A percentile compares a stretch with the other conserved stretches of the same genome.
Evolutionary conservation across 2,329 filamentous ascomycete species (phyloP).

Genomic region (Ascochyta fabae): DNA sequence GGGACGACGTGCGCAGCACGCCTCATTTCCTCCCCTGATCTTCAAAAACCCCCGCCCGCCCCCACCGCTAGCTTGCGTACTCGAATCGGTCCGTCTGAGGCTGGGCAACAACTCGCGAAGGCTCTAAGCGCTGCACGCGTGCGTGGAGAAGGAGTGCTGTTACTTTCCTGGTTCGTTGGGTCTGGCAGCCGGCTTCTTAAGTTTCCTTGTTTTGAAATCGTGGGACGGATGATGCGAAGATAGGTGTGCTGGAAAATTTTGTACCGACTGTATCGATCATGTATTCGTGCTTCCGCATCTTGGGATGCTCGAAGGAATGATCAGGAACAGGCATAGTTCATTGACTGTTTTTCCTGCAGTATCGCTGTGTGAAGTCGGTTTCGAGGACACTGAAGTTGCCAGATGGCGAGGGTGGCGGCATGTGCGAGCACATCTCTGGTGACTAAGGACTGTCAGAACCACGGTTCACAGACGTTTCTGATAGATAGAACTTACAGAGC

Average conservation of each 20-base stretch:
- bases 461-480: not conserved
- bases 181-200: not conserved
- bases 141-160: not conserved
- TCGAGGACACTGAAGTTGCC: conserved; percentile 27
- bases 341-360: conserved; percentile 23
- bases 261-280: no score
- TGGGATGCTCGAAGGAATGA: not conserved
- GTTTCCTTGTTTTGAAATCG: not conserved
- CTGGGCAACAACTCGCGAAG: not conserved
- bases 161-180: not conserved
- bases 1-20: not conserved
- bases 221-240: not conserved
- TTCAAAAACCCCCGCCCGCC: not conserved
- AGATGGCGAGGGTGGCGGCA: conserved; percentile 18
- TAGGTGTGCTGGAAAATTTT: not conserved
- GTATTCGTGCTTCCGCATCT: not conserved
- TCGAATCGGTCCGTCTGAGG: conserved; percentile 8
- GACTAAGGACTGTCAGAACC: conserved; percentile 26
- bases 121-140: not conserved
- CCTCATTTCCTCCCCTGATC: not conserved
- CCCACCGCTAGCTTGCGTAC: conserved; percentile 6
- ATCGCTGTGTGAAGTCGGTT: conserved; percentile 40
- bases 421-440: conserved; percentile 33
- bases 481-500: conserved; percentile 28
- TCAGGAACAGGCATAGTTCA: not conserved